These are phyloP conservation scores for Coleophoma eucalyptorum DNA, from an alignment of 2,329 filamentous ascomycete species.

Conservation along the genomic window DNA sequence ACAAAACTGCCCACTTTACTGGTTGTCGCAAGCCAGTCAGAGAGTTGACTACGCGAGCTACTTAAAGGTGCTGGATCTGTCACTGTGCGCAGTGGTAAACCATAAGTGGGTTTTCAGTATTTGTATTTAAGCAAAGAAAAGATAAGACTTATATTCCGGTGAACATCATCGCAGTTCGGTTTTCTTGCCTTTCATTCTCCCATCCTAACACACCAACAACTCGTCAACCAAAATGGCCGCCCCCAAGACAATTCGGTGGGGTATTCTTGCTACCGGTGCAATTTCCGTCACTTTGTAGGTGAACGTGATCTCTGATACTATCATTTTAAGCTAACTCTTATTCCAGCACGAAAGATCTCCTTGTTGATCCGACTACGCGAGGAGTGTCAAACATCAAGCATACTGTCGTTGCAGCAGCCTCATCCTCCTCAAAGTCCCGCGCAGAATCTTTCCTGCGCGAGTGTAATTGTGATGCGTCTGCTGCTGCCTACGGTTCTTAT, in stretches of 20 bases:
- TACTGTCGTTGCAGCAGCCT: slow-evolving; percentile 57
- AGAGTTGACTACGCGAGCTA: too few species aligned
- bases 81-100: too few species aligned
- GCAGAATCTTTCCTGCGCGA: slow-evolving; percentile 53
- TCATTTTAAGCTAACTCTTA: slow-evolving; percentile 27
- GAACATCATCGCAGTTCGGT: too few species aligned
- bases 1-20: too few species aligned
- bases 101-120: too few species aligned
- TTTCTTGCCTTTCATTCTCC: too few species aligned
- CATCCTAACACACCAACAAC: too few species aligned
- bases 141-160: too few species aligned
- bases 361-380: slow-evolving; percentile 53
- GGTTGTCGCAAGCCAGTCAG: too few species aligned
- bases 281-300: slow-evolving; percentile 22
- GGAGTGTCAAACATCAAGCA: slow-evolving; percentile 55
- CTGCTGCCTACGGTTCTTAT: slow-evolving; percentile 59
- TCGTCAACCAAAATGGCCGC: not conserved
- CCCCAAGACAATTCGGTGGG: not conserved
- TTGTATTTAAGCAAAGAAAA: too few species aligned
- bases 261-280: slow-evolving; percentile 17
- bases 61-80: too few species aligned
- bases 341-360: slow-evolving; percentile 49
- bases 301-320: not conserved
- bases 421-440: slow-evolving; percentile 51
- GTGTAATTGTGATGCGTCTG: slow-evolving; percentile 42